Evolutionary conservation across 139 green algal genomes (phyloP), one percentile per base, ranked within the genome.

Genomic region (Closterium sp.): DNA sequence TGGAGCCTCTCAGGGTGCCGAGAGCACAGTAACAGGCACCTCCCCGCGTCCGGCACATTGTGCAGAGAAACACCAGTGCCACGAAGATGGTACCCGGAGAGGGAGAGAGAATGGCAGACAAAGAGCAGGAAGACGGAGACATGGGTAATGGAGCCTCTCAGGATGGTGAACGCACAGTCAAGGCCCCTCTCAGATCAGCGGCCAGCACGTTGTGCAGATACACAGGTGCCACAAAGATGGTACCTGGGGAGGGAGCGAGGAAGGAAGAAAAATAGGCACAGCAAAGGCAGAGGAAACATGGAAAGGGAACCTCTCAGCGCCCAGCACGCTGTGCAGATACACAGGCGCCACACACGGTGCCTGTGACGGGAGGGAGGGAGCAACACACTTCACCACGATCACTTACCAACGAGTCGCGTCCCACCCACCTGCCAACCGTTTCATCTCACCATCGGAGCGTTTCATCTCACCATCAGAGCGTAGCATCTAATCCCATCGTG

Each of bases 141-240:
- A 27, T 5, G 70, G 22, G 2, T 13, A 27, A 38, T 2, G 32
- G 32, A 38, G 32, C 32, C 32, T 38, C 32, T 38, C 3, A 38
- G 32, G 32, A 3, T 38, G 32, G n/a, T 38, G 32, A 2, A 30
- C 90, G 31, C 31, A 93, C 9, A 29, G 4, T 89, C 31, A 31
- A 21, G 2, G 4, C 79, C 27, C 4, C 79, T 90, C 90, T 85
- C 89, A 92, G 7, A 92, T 31, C 79, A 87, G 28, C 22, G 28
- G 91, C 91, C 42, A 93, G 32, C 38, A 93, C 19, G 42, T 93
- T 91, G 87, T 93, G 91, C 7, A 93, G 91, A 19, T 93, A 93
- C 11, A 93, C 31, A 10, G 86, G 91, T 13, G 91, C 86, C 62
- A 93, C 90, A 91, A 93, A 93, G 10, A 93, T 85, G 17, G 90